phyloP scores from a whole-genome alignment of 768 basidiomycete species.

The Gymnopilus dilepis region DNA sequence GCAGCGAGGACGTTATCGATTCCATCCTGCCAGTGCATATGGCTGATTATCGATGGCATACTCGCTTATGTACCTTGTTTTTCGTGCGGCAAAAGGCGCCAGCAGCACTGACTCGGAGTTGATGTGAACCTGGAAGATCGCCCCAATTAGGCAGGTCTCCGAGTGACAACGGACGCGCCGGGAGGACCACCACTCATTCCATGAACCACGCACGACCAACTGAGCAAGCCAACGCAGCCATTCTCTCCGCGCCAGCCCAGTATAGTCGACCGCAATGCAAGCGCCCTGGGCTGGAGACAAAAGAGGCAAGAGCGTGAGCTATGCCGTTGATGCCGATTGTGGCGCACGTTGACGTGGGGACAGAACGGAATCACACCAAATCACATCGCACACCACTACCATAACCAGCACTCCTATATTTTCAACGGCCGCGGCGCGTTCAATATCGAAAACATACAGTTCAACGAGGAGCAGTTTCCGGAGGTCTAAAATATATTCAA shows the following conservation, averaged over 20 bases:
- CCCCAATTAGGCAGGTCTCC: background rate
- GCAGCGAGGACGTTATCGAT: background rate
- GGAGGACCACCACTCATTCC: background rate
- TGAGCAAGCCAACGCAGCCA: background rate
- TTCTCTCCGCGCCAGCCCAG: background rate
- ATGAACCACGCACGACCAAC: background rate
- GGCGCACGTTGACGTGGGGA: conserved; percentile 7
- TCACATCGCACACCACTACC: background rate
- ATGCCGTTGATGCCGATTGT: conserved; percentile 11
- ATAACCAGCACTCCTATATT: background rate
- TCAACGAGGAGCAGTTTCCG: no score
- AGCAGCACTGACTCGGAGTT: background rate
- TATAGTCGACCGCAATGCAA: background rate
- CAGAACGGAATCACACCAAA: background rate
- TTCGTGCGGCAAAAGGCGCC: background rate
- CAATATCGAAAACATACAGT: no score
- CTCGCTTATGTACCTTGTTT: background rate
- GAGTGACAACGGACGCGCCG: background rate
- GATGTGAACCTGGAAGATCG: background rate
- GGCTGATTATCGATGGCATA: conserved; percentile 1
- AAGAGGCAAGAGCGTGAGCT: conserved; percentile 1
- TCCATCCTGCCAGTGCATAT: background rate
- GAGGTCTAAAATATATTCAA: no score
- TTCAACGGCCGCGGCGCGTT: background rate
- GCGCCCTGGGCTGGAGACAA: background rate